A percentile compares a stretch with the other conserved stretches of the same genome.
Evolutionary conservation across 2,329 filamentous ascomycete genomes (phyloP).

Genomic region (Colletotrichum magnum): DNA sequence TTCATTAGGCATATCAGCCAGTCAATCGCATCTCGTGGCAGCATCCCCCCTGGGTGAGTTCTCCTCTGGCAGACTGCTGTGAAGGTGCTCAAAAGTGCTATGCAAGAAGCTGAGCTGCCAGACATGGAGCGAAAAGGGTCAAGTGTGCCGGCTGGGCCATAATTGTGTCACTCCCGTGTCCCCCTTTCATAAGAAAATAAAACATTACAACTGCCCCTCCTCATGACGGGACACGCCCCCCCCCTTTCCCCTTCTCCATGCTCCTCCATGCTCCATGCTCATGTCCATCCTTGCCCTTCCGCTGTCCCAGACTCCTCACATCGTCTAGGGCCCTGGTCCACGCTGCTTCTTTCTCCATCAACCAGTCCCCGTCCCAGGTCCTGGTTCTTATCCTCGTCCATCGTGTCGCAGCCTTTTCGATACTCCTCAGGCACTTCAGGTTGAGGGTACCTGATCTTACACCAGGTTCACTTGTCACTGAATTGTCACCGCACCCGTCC

Average conservation of each 20-base stretch:
- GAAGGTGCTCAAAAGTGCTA: neutral
- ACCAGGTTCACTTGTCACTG: conserved; percentile 34
- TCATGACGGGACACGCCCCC: neutral
- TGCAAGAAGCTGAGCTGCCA: no score
- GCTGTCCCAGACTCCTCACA: conserved; percentile 17
- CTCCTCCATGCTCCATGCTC: conserved; percentile 22
- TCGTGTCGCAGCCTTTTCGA: conserved; percentile 30
- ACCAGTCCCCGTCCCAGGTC: conserved; percentile 7
- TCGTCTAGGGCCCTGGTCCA: conserved; percentile 32
- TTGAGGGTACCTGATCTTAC: neutral
- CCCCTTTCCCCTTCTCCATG: conserved; percentile 13
- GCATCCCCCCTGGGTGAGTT: conserved; percentile 4
- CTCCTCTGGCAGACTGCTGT: neutral
- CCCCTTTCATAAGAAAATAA: conserved; percentile 41
- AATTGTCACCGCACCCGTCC: conserved; percentile 34
- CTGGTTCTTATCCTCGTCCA: conserved; percentile 21
- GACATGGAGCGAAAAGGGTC: conserved; percentile 12
- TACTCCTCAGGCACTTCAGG: neutral
- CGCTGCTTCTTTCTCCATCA: conserved; percentile 27
- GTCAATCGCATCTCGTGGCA: conserved; percentile 29
- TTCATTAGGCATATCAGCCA: conserved; percentile 17
- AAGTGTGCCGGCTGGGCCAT: conserved; percentile 31
- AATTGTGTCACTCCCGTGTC: conserved; percentile 40
- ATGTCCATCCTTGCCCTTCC: conserved; percentile 24
- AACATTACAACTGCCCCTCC: conserved; percentile 35